Evolutionary conservation across 1,139 yeast genomes (phyloP).

Genomic region (Taphrina confusa): DNA sequence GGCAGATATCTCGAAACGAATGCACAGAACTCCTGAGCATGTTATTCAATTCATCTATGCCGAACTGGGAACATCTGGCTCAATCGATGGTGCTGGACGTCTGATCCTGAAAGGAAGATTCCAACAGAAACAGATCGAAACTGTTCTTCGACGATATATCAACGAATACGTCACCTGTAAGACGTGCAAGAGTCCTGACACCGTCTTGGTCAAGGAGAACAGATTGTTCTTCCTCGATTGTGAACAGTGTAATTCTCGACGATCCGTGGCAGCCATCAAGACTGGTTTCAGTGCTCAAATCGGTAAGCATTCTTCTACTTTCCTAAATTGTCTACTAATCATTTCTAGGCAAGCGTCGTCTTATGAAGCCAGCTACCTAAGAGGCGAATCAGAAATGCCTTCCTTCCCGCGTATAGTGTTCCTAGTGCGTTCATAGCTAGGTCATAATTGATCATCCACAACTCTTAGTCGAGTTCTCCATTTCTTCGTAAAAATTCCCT

Average conservation of each 20-base stretch:
- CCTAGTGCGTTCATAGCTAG: too few relatives aligned
- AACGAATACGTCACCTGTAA: slow-evolving; percentile 96
- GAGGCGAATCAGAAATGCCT: neutral
- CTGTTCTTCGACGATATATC: slow-evolving; percentile 84
- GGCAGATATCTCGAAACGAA: slow-evolving; percentile 87
- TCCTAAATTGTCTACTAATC: neutral
- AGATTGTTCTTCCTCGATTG: slow-evolving; percentile 97
- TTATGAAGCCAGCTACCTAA: slow-evolving; percentile 22
- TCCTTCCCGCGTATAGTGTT: too few relatives aligned
- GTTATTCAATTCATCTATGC: slow-evolving; percentile 95
- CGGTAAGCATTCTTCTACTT: slow-evolving; percentile 36
- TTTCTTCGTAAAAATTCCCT: too few relatives aligned
- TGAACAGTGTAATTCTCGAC: slow-evolving; percentile 95
- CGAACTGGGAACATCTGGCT: slow-evolving; percentile 98
- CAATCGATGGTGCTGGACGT: slow-evolving; percentile 96
- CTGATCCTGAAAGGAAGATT: slow-evolving; percentile 96
- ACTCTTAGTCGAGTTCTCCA: too few relatives aligned
- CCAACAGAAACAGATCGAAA: slow-evolving; percentile 96
- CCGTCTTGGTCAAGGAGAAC: slow-evolving; percentile 93
- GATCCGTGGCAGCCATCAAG: slow-evolving; percentile 96
- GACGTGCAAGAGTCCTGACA: slow-evolving; percentile 97
- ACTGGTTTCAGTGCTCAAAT: slow-evolving; percentile 95
- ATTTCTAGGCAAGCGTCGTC: slow-evolving; percentile 12
- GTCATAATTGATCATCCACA: too few relatives aligned
- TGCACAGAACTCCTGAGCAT: slow-evolving; percentile 97